Evolutionary conservation across 805 yeast genomes (phyloP), one percentile per base, ranked within the genome.

Genomic region (Blastobotrys parvus): DNA sequence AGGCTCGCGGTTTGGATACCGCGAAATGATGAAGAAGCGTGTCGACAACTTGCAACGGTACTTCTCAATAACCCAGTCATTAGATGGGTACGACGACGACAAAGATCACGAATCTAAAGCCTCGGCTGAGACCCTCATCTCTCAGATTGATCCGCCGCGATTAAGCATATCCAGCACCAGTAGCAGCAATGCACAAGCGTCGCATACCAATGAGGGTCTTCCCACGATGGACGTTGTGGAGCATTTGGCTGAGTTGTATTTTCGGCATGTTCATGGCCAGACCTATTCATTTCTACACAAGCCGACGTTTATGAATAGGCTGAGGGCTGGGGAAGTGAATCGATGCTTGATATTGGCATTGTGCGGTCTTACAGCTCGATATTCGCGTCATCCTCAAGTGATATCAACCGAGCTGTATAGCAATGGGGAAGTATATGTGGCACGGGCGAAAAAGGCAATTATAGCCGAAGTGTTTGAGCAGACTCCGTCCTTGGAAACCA

Each of bases 1-100:
- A 11, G 66, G 66, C 21, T 62, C 66, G 15, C 54, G 66, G 11
- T 58, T 58, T 34, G 63, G 65, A 10, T 61, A 61, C 45, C 44
- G 43, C 13, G 62, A 61, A 33, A 54, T 58, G 59, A 48, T 61
- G 35, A 38, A 50, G 27, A 40, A 46, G 21, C 45, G 61, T 17
- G 45, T 57, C 17, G 42, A 41, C 7, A 44, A 48, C 4, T 41
- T 57, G 39, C 44, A 45, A 16, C 45, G 42, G 25, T 50, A 47
- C 35, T 18, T 39, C 15, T 20, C 15, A 5, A 17, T 23, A 22
- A 13, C 35, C 5, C 19, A n/a, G 6, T n/a, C 22, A 3, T 32
- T 15, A 3, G 35, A 32, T 17, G 35, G 10, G 7, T 20, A 15
- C 13, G n/a, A 15, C 19, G 11, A 32, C 20, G 19, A 17, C 20